Conservation (phyloP, 179 eudicot genomes). For the Actinidia chinensis region DNA sequence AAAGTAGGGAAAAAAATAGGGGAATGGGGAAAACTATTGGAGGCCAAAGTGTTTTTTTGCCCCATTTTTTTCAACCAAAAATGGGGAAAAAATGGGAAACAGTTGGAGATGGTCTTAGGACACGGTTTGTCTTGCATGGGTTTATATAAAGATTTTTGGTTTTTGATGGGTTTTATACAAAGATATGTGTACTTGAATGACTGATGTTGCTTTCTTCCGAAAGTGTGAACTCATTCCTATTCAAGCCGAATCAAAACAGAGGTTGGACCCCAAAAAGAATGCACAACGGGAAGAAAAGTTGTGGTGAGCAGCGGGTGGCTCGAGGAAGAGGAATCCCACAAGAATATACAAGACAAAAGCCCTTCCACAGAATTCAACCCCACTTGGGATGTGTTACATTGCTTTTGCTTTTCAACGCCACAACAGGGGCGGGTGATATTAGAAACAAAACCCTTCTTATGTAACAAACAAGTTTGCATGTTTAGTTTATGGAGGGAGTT, state of each 20-base stretch:
- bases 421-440: background rate
- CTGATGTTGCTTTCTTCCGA: background rate
- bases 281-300: slow-evolving; percentile 19
- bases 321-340: slow-evolving; percentile 44
- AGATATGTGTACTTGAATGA: background rate
- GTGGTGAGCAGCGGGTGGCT: slow-evolving; percentile 53
- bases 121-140: slow-evolving; percentile 8
- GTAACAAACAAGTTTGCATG: background rate
- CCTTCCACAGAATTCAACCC: slow-evolving; percentile 22
- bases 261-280: too few species aligned
- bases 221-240: slow-evolving; percentile 7
- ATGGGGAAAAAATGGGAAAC: too few species aligned
- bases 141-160: too few species aligned
- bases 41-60: too few species aligned
- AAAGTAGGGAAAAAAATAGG: too few species aligned
- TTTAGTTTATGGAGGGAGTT: too few species aligned
- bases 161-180: background rate
- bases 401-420: background rate
- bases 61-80: too few species aligned
- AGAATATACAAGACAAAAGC: slow-evolving; percentile 25
- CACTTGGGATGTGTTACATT: background rate
- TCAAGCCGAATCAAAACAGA: too few species aligned
- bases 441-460: background rate
- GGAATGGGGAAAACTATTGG: too few species aligned
- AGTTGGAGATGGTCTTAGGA: slow-evolving; percentile 21